Evolutionary conservation across 208 protist species (phyloP), one percentile per base, ranked within the genome.

Genomic region (Acanthamoeba rhysodes): DNA sequence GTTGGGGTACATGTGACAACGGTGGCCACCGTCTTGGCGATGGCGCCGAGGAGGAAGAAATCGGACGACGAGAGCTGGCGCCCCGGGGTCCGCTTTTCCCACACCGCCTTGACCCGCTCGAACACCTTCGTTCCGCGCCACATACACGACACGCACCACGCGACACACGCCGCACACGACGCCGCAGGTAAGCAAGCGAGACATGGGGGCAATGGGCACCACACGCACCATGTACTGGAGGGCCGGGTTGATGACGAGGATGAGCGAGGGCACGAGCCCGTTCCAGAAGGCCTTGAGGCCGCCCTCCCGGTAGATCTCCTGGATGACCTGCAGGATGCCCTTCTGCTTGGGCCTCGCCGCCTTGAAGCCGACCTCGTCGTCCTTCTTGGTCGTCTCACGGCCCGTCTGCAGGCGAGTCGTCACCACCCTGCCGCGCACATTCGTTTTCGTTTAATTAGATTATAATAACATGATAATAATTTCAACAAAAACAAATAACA

Each of bases 201-300:
- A 16, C 4, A 45, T 9, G 22, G 82, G 22, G 6, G 57, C 62
- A 18, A 68, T 55, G n/a, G 9, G 16, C 10, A 18, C 14, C 18
- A 4, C 59, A 29, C 64, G 32, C 70, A 94, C 91, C 91, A 94
- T 94, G 74, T 94, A 94, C 41, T 94, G 91, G 20, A 94, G 64
- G 91, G 91, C 64, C 16, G 91, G 91, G 57, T 94, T 94, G 91
- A 70, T 72, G n/a, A 94, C 91, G 7, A 94, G 72, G 72, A 94
- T 85, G 12, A 94, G 41, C 0, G 91, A 94, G 22, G 91, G 91
- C 32, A 94, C 41, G 29, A 94, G 74, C 2, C 64, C 64, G 74
- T 85, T 94, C 70, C 70, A 94, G 70, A 84, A 84, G 20, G 72
- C 70, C 91, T 53, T 62, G 22, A 94, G 16, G 50, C 91, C 91